phyloP scores from a whole-genome alignment of 495 filamentous ascomycete species.

The Jackrogersella minutella region DNA sequence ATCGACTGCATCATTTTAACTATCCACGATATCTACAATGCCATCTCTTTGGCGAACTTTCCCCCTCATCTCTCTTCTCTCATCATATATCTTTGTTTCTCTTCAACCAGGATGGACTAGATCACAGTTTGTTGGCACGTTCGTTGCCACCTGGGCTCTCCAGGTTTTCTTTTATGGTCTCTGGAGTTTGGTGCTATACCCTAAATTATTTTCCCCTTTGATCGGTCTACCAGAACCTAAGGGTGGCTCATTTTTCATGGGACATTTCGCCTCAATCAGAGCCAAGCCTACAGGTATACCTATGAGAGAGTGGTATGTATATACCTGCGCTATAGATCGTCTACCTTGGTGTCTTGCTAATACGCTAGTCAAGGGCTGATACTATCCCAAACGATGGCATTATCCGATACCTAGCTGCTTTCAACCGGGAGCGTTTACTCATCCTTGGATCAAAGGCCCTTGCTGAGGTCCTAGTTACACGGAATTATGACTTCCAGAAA shows the following conservation, averaged over 20 bases:
- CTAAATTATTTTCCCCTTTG: conserved; percentile 75
- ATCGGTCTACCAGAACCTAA: conserved; percentile 67
- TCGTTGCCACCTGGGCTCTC: conserved; percentile 34
- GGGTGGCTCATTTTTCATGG: conserved; percentile 57
- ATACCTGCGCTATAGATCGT: not conserved
- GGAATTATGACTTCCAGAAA: conserved; percentile 83
- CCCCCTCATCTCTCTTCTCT: conserved; percentile 37
- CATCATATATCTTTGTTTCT: conserved; percentile 47
- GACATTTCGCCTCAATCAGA: conserved; percentile 65
- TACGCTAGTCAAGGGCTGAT: conserved; percentile 59
- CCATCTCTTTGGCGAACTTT: conserved; percentile 40
- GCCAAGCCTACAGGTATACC: conserved; percentile 67
- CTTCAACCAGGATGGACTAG: conserved; percentile 40
- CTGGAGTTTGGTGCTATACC: conserved; percentile 71
- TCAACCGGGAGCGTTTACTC: conserved; percentile 76
- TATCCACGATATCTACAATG: conserved; percentile 20
- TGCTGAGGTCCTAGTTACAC: conserved; percentile 70
- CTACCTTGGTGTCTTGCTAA: not conserved
- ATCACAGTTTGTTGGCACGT: conserved; percentile 34
- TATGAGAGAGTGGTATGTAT: conserved; percentile 64
- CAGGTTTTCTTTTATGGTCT: conserved; percentile 44
- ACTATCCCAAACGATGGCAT: conserved; percentile 84
- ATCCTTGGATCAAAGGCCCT: conserved; percentile 71
- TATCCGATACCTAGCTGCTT: conserved; percentile 75
- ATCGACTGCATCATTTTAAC: not conserved